Base-by-base conservation (phyloP, 805 yeast species). In the Limtongia smithiae region DNA sequence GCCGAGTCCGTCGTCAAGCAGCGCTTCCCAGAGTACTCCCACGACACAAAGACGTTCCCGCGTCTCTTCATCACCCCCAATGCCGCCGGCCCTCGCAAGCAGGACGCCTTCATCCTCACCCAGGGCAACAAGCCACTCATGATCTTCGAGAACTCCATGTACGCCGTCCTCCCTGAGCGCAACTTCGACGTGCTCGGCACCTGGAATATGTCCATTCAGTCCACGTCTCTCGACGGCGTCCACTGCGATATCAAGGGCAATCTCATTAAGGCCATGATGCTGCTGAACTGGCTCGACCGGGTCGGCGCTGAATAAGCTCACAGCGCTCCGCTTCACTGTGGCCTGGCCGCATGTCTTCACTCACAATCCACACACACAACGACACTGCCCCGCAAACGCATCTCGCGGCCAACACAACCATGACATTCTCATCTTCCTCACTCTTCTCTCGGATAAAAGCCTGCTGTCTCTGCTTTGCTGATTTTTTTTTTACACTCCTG, bases 61-160 rank as follows among this genome's bases (percentile, higher is more conserved):
- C 50, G 54, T 15, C 50, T 54, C 4, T 54, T 54, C 38, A 44
- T 54, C 12, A 54, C 58, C 7, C 58, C 58, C 14, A 51, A 51
- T 33, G 58, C 58, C 3, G 55, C 58, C 34, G 58, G 58, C 15
- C 52, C 54, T 4, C 34, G 37, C 37, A 54, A 54, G 37, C 52
- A 48, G 33, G 58, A 54, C 25, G 52, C 52, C 11, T 54, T 46
- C 35, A 54, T 54, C 31, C 47, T 54, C 25, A 46, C 58, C n/a
- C 58, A 54, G 30, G 58, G 58, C 20, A 54, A 54, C 45, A 54
- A 54, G 50, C 58, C 58, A 21, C 39, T 54, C 20, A 54, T 54
- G 58, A 46, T 54, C 18, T 54, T 54, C 28, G 58, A 54, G 34
- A 30, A 44, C 25, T 54, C 58, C 12, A 54, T 54, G 58, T 41